Evolutionary conservation across 371 early-diverging fungal species (phyloP).

Genomic region (Phascolomyces articulosus): DNA sequence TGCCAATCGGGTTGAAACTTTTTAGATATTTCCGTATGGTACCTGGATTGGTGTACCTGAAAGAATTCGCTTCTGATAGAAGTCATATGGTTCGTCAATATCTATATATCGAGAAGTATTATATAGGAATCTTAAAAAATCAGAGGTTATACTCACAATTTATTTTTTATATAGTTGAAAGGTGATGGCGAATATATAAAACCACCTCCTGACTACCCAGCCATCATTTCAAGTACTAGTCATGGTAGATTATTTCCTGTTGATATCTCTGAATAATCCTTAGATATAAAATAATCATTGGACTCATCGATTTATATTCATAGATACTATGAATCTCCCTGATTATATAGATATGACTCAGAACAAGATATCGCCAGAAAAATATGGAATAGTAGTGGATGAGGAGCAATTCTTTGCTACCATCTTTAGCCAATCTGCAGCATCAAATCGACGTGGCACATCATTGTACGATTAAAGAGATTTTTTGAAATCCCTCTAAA

Average conservation of each 20-base stretch:
- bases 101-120: not conserved
- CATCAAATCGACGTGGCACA: not conserved
- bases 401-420: conserved; percentile 14
- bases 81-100: conserved; percentile 55
- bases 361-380: conserved; percentile 2
- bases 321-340: conserved; percentile 20
- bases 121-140: not conserved
- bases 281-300: too few species aligned
- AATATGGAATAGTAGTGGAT: conserved; percentile 20
- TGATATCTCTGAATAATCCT: too few species aligned
- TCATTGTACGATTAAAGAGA: not conserved
- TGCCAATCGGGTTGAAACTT: too few species aligned
- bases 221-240: conserved; percentile 23
- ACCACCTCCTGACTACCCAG: conserved; percentile 34
- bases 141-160: not conserved
- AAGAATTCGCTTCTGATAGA: conserved; percentile 41
- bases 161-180: conserved; percentile 12
- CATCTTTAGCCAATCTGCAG: not conserved
- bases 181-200: conserved; percentile 25
- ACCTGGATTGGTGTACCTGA: conserved; percentile 30
- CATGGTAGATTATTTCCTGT: not conserved
- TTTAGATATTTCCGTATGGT: conserved; percentile 43
- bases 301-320: too few species aligned
- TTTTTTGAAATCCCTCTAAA: not conserved
- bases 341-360: conserved; percentile 26